A percentile compares a stretch with the other conserved stretches of the same genome.
phyloP scores from a whole-genome alignment of 75 land plant species.

The Selaginella moellendorffii region DNA sequence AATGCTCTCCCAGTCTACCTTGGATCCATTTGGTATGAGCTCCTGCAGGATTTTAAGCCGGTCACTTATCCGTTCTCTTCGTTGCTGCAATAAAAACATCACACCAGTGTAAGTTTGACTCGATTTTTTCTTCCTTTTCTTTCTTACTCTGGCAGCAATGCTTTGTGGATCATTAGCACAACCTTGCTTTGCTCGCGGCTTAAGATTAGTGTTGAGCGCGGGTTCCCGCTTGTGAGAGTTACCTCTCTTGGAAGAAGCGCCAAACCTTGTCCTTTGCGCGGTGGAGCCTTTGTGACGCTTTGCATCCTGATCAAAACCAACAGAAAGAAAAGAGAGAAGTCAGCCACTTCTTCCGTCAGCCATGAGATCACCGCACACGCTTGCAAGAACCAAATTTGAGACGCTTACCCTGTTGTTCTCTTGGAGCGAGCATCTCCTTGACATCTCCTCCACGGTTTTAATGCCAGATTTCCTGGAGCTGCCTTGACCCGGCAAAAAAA shows the following conservation, averaged over 20 bases:
- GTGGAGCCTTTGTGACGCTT: neutral
- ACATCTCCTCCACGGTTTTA: no score
- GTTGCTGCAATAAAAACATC: slow-evolving; percentile 32
- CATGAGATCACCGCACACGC: no score
- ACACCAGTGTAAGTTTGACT: no score
- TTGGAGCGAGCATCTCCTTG: no score
- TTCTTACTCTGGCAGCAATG: slow-evolving; percentile 3
- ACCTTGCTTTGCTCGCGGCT: slow-evolving; percentile 12
- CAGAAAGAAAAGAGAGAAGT: no score
- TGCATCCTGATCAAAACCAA: neutral
- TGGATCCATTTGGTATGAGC: slow-evolving; percentile 76
- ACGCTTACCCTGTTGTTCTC: no score
- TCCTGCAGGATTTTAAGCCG: slow-evolving; percentile 69
- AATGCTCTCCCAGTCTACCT: no score
- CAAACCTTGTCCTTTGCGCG: neutral
- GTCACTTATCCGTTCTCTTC: slow-evolving; percentile 75
- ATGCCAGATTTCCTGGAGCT: no score
- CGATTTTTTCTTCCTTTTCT: no score
- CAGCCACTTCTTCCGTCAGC: no score
- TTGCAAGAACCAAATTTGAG: no score
- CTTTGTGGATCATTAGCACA: slow-evolving; percentile 13
- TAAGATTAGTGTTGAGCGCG: slow-evolving; percentile 10
- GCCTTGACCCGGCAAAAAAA: no score
- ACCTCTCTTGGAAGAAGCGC: neutral
- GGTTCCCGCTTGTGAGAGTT: neutral